Evolutionary conservation across 257 asterid species (phyloP).

Genomic region (Solanum arcanum): DNA sequence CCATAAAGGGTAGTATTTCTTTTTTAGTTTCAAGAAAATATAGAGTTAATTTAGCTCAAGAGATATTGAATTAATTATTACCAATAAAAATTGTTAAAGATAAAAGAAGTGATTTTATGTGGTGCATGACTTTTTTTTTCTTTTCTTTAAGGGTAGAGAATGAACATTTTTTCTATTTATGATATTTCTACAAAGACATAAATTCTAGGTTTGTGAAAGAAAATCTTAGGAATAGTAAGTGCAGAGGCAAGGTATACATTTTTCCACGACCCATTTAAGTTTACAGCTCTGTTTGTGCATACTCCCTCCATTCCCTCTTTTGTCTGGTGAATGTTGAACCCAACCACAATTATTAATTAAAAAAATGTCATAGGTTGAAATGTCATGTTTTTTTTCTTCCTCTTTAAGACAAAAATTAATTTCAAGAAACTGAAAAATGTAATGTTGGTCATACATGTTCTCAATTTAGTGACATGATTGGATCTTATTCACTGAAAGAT

Average conservation of each 20-base stretch:
- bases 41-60: neutral
- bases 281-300: slow-evolving; percentile 43
- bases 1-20: neutral
- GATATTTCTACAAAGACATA: slow-evolving; percentile 28
- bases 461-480: neutral
- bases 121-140: neutral
- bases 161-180: slow-evolving; percentile 17
- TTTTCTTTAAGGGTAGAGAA: slow-evolving; percentile 2
- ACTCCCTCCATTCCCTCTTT: neutral
- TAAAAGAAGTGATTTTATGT: neutral
- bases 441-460: neutral
- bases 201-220: slow-evolving; percentile 48
- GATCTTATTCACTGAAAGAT: neutral
- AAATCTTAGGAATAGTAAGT: slow-evolving; percentile 15
- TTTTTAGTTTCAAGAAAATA: neutral
- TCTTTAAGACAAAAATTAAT: neutral
- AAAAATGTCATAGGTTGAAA: neutral
- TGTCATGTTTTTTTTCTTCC: neutral
- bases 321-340: neutral
- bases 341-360: neutral
- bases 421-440: neutral
- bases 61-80: neutral
- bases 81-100: neutral
- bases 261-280: slow-evolving; percentile 42
- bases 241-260: neutral